Base-by-base conservation (phyloP, 1,284 basidiomycete genomes). In the Ustanciosporium gigantosporum region DNA sequence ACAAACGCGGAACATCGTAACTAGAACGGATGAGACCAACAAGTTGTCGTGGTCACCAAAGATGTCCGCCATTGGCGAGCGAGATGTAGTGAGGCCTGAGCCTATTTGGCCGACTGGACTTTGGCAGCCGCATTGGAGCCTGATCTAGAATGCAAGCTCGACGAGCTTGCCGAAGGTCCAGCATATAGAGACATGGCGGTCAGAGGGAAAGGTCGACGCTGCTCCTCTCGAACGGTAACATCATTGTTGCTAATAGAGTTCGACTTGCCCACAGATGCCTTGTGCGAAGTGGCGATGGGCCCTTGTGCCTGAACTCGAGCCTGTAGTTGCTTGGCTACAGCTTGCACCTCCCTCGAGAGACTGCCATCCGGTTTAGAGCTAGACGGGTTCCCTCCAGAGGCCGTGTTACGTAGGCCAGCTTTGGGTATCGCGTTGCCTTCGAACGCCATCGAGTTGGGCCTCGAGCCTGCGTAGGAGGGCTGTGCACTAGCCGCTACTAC, bases 121-220 rank as follows among this genome's bases (percentile, higher is more conserved):
- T 19, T 9, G 11, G 32, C 9, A 11, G 32, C 11, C 8, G 32
- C 20, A 19, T 39, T 32, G 17, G 56, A 52, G 31, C 31, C 42
- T 2, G 56, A 52, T 32, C 35, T 25, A 21, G 57, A 36, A 32
- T 52, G 57, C 35, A 48, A 31, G 36, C 36, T 42, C 8, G 50
- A 25, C 11, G 58, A 34, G 14, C 44, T 40, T 6, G 52, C 56
- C 8, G 59, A 56, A 13, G 36, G 14, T 13, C 36, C 16, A 9
- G 59, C 59, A 20, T 62, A 62, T 5, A 62, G 47, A 16, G 59
- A 62, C 19, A 62, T 56, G 21, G 59, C 59, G 7, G 59, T 50
- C 7, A 62, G 31, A 4, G 52, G 52, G 31, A 62, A 56, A 24
- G 43, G 46, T 21, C 59, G 43, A 13, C 59, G 51, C 23, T 62